Base-by-base conservation (phyloP, 805 yeast genomes). In the Candida sithepensis region DNA sequence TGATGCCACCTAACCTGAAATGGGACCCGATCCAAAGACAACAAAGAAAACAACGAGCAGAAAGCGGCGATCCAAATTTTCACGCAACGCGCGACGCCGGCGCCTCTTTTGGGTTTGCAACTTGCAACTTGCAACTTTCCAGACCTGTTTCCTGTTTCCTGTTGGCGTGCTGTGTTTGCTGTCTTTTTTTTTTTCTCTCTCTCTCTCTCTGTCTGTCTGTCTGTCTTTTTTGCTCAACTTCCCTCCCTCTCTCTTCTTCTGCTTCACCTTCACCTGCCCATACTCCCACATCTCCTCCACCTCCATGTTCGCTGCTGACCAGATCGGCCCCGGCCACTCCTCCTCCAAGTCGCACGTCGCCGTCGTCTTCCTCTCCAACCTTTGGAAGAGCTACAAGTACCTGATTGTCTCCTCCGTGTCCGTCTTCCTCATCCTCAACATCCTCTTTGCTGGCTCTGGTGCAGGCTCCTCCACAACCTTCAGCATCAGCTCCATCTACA, bases 361-460 rank as follows among this genome's bases (percentile, higher is more conserved):
- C 18, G 22, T 39, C 4, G 19, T 22, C 13, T 14, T 39, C 22
- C n/a, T 23, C 21, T 10, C 42, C 24, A 51, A 49, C 38, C 18
- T 56, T 10, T 58, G 59, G 59, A 58, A 50, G 36, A 54, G 48
- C 38, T 58, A 58, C 45, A 56, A 57, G 45, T 58, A 56, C 38
- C 33, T 57, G 14, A 49, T 53, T 20, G 46, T 58, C 16, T 56
- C 60, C 18, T 39, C 59, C 5, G 38, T 47, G 10, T 55, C 60
- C 12, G 54, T 57, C 44, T 53, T 58, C 37, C 14, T 56, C 20
- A 51, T 58, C n/a, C 41, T 58, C 43, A 57, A 57, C 30, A 22
- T 58, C 32, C 22, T 58, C 24, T 50, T 52, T 22, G 48, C 59
- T 8, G 47, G 40, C 41, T 39, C 57, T 23, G 45, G n/a, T n/a